Evolutionary conservation across 2,329 filamentous ascomycete species (phyloP).

Genomic region (Myriangium duriaei): DNA sequence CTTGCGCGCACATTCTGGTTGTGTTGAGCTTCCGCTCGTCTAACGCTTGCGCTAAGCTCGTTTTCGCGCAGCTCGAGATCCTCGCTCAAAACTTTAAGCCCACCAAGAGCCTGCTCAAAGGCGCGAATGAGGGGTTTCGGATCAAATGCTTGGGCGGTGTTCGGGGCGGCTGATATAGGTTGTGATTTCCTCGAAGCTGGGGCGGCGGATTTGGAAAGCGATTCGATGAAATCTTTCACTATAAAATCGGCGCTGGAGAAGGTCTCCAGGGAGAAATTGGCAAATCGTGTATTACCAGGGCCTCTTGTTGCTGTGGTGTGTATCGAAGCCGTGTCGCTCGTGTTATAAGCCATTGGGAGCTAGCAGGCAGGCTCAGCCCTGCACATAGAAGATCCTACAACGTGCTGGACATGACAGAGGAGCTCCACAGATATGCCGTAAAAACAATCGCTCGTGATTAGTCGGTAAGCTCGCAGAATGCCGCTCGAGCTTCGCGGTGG

Average conservation of each 20-base stretch:
- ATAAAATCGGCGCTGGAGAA: constrained; percentile 67
- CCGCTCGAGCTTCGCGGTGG: too few species aligned
- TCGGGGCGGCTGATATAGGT: constrained; percentile 27
- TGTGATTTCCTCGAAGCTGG: constrained; percentile 70
- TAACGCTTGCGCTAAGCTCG: constrained; percentile 77
- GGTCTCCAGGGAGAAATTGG: constrained; percentile 68
- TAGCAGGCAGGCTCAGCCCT: neutral
- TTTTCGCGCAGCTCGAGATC: constrained; percentile 85
- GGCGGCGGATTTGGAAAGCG: constrained; percentile 72
- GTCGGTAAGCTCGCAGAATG: too few species aligned
- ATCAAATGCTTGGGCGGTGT: constrained; percentile 50
- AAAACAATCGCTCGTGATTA: too few species aligned
- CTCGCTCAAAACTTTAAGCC: constrained; percentile 59
- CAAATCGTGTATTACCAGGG: constrained; percentile 21
- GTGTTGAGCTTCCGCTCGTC: constrained; percentile 83
- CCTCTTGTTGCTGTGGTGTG: constrained; percentile 17
- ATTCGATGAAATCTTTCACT: constrained; percentile 93
- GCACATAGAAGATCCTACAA: neutral
- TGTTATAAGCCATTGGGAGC: constrained; percentile 16
- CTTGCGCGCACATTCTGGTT: constrained; percentile 80
- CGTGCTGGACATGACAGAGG: neutral
- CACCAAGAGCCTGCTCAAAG: constrained; percentile 66
- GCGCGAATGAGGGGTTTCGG: constrained; percentile 93
- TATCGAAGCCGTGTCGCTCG: constrained; percentile 30
- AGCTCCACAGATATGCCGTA: too few species aligned